Evolutionary conservation across 495 filamentous ascomycete species (phyloP).

Genomic region (Penicillium daleae): DNA sequence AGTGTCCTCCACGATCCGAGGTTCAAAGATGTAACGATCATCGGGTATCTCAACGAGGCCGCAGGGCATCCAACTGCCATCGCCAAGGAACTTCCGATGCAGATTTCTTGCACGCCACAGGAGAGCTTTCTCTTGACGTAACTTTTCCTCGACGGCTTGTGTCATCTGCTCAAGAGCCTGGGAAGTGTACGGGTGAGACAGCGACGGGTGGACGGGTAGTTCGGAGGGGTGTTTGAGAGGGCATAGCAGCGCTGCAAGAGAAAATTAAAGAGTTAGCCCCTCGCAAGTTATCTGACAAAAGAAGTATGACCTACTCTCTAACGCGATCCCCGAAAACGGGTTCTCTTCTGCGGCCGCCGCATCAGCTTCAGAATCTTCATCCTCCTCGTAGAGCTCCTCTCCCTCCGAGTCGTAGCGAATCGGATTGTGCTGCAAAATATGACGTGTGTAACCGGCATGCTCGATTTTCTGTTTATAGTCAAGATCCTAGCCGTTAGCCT

Average conservation of each 20-base stretch:
- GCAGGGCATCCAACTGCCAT: constrained; percentile 77
- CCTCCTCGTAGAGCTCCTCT: constrained; percentile 73
- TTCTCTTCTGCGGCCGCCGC: constrained; percentile 74
- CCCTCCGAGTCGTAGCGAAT: constrained; percentile 81
- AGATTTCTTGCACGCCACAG: constrained; percentile 80
- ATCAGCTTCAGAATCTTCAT: constrained; percentile 77
- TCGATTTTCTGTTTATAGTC: constrained; percentile 65
- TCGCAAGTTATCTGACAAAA: background rate
- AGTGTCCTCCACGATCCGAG: constrained; percentile 25
- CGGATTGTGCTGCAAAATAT: constrained; percentile 80
- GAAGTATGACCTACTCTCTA: constrained; percentile 66
- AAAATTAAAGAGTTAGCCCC: constrained; percentile 17
- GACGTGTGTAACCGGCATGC: constrained; percentile 80
- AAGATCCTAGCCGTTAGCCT: constrained; percentile 15
- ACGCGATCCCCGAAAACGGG: constrained; percentile 76
- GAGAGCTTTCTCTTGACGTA: constrained; percentile 75
- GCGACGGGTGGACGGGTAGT: constrained; percentile 78
- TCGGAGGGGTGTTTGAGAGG: constrained; percentile 87
- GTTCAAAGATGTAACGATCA: constrained; percentile 47
- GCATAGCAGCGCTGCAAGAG: constrained; percentile 72
- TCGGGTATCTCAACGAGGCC: constrained; percentile 51
- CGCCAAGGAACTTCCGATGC: constrained; percentile 76
- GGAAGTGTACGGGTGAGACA: constrained; percentile 81
- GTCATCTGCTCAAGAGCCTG: constrained; percentile 80
- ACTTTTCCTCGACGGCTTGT: constrained; percentile 65